These are phyloP conservation scores for Podaxis sp. DNA, from an alignment of 768 basidiomycete genomes.

Conservation along the genomic window DNA sequence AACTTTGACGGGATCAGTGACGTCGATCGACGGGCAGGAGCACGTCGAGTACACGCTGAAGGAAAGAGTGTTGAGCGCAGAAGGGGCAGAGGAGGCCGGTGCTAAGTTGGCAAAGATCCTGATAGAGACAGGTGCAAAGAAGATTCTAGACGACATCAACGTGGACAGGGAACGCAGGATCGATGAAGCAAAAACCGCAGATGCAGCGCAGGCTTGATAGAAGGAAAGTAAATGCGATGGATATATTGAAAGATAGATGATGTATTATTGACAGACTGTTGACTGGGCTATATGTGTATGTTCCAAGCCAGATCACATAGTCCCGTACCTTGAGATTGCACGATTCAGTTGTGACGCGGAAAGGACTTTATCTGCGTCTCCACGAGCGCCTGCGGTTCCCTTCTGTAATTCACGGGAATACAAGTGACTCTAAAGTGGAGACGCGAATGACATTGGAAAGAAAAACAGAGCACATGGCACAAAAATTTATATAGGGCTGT, in stretches of 20 bases:
- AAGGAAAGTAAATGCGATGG: not conserved
- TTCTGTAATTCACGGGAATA: slow-evolving; percentile 38
- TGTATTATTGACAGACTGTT: not conserved
- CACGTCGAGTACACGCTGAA: slow-evolving; percentile 70
- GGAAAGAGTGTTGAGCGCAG: slow-evolving; percentile 46
- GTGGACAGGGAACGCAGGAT: slow-evolving; percentile 55
- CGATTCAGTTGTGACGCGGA: slow-evolving; percentile 14
- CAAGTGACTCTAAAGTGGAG: slow-evolving; percentile 76
- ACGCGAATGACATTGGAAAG: slow-evolving; percentile 32
- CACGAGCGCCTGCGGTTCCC: slow-evolving; percentile 67
- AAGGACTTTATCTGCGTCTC: slow-evolving; percentile 52
- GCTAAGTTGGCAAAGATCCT: slow-evolving; percentile 61
- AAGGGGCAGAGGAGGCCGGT: slow-evolving; percentile 73
- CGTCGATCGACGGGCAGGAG: slow-evolving; percentile 68
- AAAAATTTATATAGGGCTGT: slow-evolving; percentile 26
- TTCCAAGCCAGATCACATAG: slow-evolving; percentile 30
- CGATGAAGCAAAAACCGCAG: slow-evolving; percentile 36
- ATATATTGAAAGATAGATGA: not conserved
- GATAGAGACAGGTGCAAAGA: slow-evolving; percentile 68
- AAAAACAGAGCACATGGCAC: slow-evolving; percentile 24
- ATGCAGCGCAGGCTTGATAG: slow-evolving; percentile 21
- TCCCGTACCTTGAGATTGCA: slow-evolving; percentile 23
- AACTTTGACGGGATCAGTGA: slow-evolving; percentile 79
- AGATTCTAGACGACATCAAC: slow-evolving; percentile 85
- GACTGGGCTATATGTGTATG: slow-evolving; percentile 16